Evolutionary conservation across 192 early-diverging fungal genomes (phyloP).

Genomic region (Backusella luteola): DNA sequence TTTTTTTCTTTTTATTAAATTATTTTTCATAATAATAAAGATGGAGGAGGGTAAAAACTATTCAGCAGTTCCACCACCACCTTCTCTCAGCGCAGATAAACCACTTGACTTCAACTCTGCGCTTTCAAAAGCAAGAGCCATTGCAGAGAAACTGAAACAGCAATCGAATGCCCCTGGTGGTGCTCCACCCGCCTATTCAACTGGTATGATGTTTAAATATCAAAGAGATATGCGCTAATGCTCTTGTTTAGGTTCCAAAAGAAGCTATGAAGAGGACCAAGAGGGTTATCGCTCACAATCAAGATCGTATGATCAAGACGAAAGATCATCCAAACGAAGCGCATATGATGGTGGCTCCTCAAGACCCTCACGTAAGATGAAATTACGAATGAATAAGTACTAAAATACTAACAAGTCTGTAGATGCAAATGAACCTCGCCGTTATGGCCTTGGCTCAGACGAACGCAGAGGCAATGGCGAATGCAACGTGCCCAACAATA

Average conservation of each 20-base stretch:
- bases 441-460: constrained; percentile 40
- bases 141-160: constrained; percentile 66
- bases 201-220: background rate
- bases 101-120: constrained; percentile 64
- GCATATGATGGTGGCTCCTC: constrained; percentile 38
- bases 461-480: constrained; percentile 46
- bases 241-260: constrained; percentile 17
- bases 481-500: constrained; percentile 57
- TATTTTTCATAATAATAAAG: background rate
- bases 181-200: constrained; percentile 13
- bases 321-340: constrained; percentile 35
- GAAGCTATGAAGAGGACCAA: constrained; percentile 28
- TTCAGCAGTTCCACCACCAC: constrained; percentile 41
- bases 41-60: constrained; percentile 36
- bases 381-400: no score
- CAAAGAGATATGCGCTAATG: no score
- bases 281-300: constrained; percentile 9
- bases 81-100: constrained; percentile 26
- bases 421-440: constrained; percentile 26
- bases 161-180: constrained; percentile 27
- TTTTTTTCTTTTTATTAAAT: background rate
- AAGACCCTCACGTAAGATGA: constrained; percentile 12
- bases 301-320: constrained; percentile 30
- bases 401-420: constrained; percentile 14
- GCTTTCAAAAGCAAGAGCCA: constrained; percentile 73